These are phyloP conservation scores for Vicia sativa DNA, from an alignment of 306 rosid genomes.

Conservation along the genomic window DNA sequence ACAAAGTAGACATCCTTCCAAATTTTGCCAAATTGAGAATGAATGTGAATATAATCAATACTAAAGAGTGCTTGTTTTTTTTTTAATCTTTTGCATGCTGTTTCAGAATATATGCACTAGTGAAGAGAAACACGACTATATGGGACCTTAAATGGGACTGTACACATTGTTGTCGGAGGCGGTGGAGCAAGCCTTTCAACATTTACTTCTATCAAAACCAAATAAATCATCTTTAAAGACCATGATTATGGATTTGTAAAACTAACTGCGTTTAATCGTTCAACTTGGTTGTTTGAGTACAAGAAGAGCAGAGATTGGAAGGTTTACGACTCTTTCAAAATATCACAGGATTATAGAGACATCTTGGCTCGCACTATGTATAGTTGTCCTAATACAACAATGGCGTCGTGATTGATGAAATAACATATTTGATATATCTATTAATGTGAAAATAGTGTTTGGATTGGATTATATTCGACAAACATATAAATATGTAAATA, in stretches of 20 bases:
- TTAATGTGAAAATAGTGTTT: conserved; percentile 17
- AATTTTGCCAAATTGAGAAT: not conserved
- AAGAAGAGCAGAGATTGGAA: conserved; percentile 88
- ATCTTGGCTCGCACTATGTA: conserved; percentile 78
- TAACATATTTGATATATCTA: conserved; percentile 26
- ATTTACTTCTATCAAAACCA: conserved; percentile 62
- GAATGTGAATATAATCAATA: conserved; percentile 22
- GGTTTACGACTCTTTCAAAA: conserved; percentile 70
- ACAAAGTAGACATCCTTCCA: conserved; percentile 88
- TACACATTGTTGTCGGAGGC: conserved; percentile 86
- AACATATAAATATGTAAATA: conserved; percentile 19
- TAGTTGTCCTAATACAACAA: conserved; percentile 62
- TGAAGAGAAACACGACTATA: conserved; percentile 62
- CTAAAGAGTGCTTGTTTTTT: conserved; percentile 7
- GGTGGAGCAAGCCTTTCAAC: no score
- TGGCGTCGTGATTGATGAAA: conserved; percentile 57
- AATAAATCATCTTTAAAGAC: conserved; percentile 76
- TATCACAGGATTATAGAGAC: conserved; percentile 73
- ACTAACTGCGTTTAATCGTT: conserved; percentile 73
- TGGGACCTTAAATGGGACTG: conserved; percentile 79
- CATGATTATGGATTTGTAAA: conserved; percentile 76
- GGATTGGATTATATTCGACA: conserved; percentile 18
- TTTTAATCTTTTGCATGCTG: conserved; percentile 5
- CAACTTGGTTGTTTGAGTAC: conserved; percentile 83
- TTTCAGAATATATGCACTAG: conserved; percentile 74